Conservation (phyloP, 129 eudicot genomes). For the Helianthus tuberosus region DNA sequence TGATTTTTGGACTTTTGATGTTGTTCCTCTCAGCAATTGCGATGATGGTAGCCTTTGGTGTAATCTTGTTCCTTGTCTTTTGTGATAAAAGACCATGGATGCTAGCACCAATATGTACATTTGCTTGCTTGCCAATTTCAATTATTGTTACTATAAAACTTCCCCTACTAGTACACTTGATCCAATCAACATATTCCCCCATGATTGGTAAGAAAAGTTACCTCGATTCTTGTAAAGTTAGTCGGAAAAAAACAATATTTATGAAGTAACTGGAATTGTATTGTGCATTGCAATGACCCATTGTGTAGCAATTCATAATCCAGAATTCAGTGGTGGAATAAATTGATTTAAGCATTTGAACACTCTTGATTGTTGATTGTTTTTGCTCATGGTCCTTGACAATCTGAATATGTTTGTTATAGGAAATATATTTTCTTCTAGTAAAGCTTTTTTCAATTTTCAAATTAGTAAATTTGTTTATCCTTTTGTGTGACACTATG, state of each 20-base stretch:
- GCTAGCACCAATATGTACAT: not conserved
- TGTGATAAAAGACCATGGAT: not conserved
- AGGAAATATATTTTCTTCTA: too few relatives aligned
- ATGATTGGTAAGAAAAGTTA: not conserved
- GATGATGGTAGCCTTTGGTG: not conserved
- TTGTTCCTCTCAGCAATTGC: not conserved
- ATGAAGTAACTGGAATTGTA: not conserved
- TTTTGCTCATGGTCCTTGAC: too few relatives aligned
- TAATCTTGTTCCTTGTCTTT: not conserved
- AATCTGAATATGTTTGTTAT: too few relatives aligned
- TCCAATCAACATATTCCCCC: not conserved
- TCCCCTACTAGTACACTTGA: not conserved
- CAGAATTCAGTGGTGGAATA: too few relatives aligned
- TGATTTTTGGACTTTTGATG: not conserved
- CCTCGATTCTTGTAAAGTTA: not conserved
- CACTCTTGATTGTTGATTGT: too few relatives aligned
- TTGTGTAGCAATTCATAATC: too few relatives aligned
- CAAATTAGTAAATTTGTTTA: too few relatives aligned
- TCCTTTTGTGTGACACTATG: too few relatives aligned
- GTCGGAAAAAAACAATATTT: not conserved
- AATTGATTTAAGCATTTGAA: too few relatives aligned
- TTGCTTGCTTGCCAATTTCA: not conserved
- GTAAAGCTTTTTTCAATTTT: too few relatives aligned
- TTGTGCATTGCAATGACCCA: too few relatives aligned
- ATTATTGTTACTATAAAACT: not conserved